Evolutionary conservation across 2,329 filamentous ascomycete species (phyloP), one percentile per base, ranked within the genome.

Genomic region (Pezicula carpinea): DNA sequence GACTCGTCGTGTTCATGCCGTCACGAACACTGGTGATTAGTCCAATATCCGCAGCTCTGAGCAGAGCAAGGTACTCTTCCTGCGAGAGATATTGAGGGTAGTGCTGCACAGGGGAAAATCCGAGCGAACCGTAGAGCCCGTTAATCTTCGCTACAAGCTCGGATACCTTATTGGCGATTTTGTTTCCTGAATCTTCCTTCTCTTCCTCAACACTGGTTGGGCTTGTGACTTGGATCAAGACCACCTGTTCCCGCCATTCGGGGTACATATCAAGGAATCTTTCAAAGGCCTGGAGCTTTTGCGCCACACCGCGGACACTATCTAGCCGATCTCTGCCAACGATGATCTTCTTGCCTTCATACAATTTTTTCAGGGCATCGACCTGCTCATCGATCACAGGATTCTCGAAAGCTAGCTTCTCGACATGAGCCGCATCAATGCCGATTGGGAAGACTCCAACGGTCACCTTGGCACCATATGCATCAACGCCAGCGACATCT

Each of bases 1-100:
- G 74, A 64, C 89, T 95, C 17, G 91, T 96, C 0, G 92, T 96
- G 72, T 96, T 97, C 91, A 97, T 96, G 49, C 92, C 92, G 65
- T 97, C 93, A 50, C 92, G 83, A 18, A 97, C 91, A 57, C 89
- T 96, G 6, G 93, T 96, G 66, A 97, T 96, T 43, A 97, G 75
- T 4, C 90, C 92, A 55, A 96, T 88, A 64, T 97, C 90, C 29
- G 87, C 91, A 3, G 89, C 82, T 19, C 92, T 83, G 44, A 97
- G 77, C n/a, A 97, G 79, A 4, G 92, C 91, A 66, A 96, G 95
- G 67, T 97, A 97, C 68, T 97, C 91, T 58, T 90, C 86, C 55
- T 85, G 86, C 40, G 82, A 85, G 39, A 97, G 77, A 64, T 96
- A 96, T 65, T 96, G 91, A 6, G 91, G 89, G 66, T 93, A 96